phyloP scores from a whole-genome alignment of 2,329 filamentous ascomycete genomes.

The Exophiala alcalophila region DNA sequence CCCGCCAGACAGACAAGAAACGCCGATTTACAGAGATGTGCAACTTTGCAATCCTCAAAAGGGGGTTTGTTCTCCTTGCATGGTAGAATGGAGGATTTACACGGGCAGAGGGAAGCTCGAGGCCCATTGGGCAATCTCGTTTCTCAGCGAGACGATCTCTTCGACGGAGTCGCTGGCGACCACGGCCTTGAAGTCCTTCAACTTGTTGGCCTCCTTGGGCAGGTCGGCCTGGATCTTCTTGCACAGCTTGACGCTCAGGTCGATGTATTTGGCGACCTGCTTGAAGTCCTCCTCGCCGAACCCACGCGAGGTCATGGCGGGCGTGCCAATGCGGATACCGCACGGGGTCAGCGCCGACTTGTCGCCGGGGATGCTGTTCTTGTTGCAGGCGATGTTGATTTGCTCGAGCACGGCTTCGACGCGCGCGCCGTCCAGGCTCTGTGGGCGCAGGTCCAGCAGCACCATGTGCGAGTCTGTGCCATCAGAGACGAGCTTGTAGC shows the following conservation, averaged over 20 bases:
- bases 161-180: conserved; percentile 72
- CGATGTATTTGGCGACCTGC: conserved; percentile 79
- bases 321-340: conserved; percentile 89
- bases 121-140: conserved; percentile 88
- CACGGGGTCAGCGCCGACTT: conserved; percentile 89
- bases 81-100: conserved; percentile 34
- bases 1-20: no score
- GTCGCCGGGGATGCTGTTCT: conserved; percentile 97
- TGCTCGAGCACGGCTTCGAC: conserved; percentile 89
- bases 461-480: conserved; percentile 99
- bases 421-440: conserved; percentile 82
- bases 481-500: conserved; percentile 91
- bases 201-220: conserved; percentile 97
- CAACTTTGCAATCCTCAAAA: conserved; percentile 9
- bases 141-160: conserved; percentile 80
- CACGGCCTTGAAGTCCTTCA: conserved; percentile 98
- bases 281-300: conserved; percentile 85
- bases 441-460: conserved; percentile 85
- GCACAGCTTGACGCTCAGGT: conserved; percentile 76
- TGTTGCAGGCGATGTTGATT: conserved; percentile 95
- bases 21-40: conserved; percentile 17
- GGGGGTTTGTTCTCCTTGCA: background rate
- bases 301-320: conserved; percentile 96
- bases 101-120: conserved; percentile 89
- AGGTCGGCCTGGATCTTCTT: conserved; percentile 80